A percentile compares a stretch with the other conserved stretches of the same genome.
Evolutionary conservation across 306 rosid genomes (phyloP).

Genomic region (Trifolium fragiferum): DNA sequence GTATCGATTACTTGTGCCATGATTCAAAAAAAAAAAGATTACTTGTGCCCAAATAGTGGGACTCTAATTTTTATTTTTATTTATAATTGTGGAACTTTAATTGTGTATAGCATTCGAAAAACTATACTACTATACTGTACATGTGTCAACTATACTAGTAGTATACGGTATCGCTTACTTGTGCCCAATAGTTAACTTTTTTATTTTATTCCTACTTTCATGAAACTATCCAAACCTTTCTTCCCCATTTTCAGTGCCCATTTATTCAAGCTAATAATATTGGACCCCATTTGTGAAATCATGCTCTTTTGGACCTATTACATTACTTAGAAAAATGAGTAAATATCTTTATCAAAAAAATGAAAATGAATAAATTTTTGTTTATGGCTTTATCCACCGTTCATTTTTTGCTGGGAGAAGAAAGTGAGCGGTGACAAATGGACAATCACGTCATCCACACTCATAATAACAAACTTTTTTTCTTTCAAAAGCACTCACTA

Average conservation of each 20-base stretch:
- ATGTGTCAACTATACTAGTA: background rate
- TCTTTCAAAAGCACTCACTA: background rate
- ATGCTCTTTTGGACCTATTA: conserved; percentile 27
- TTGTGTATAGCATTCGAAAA: too few species aligned
- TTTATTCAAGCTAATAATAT: conserved; percentile 34
- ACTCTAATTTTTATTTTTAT: too few species aligned
- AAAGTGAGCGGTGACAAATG: conserved; percentile 45
- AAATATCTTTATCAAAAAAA: too few species aligned
- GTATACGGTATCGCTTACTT: background rate
- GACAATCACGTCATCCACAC: conserved; percentile 46
- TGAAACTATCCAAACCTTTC: conserved; percentile 16
- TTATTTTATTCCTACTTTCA: conserved; percentile 3
- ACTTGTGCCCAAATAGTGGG: too few species aligned
- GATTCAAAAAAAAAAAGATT: too few species aligned
- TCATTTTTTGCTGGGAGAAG: conserved; percentile 29
- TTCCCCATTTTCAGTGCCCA: conserved; percentile 61
- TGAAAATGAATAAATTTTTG: conserved; percentile 18
- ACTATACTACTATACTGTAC: too few species aligned
- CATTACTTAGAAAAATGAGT: conserved; percentile 26
- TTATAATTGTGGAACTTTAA: too few species aligned
- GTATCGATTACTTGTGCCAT: too few species aligned
- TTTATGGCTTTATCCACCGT: conserved; percentile 15
- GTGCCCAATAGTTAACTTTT: background rate
- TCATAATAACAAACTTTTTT: conserved; percentile 26
- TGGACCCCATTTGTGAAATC: conserved; percentile 48